Evolutionary conservation across 345 rosid genomes (phyloP).

Genomic region (Streptanthus diversifolius): DNA sequence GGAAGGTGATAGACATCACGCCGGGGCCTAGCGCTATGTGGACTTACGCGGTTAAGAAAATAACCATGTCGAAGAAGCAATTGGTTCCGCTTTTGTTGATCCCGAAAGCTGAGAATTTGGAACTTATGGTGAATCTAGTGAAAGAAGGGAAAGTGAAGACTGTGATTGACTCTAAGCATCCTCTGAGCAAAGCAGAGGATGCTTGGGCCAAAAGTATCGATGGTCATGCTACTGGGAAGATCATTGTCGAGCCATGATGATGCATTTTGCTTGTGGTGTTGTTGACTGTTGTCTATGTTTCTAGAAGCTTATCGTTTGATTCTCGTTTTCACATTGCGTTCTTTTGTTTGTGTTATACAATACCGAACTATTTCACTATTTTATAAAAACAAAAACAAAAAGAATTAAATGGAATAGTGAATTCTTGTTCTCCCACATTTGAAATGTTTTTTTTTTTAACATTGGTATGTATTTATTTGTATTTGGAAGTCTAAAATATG

Average conservation of each 20-base stretch:
- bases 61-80: constrained; percentile 66
- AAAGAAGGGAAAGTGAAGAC: constrained; percentile 66
- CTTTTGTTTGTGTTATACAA: not conserved
- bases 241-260: constrained; percentile 49
- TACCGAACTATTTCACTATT: not conserved
- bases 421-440: too few species aligned
- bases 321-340: not conserved
- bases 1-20: constrained; percentile 63
- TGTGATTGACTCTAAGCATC: constrained; percentile 52
- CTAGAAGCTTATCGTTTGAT: not conserved
- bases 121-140: constrained; percentile 45
- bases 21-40: constrained; percentile 44
- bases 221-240: constrained; percentile 80
- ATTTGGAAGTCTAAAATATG: too few species aligned
- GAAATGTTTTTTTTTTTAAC: too few species aligned
- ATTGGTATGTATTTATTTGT: too few species aligned
- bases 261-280: not conserved
- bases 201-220: constrained; percentile 67
- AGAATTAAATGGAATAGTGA: too few species aligned
- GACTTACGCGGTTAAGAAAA: constrained; percentile 46
- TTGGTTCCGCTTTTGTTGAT: constrained; percentile 46
- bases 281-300: not conserved
- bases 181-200: constrained; percentile 62
- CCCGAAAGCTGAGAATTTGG: constrained; percentile 50
- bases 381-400: not conserved